A percentile compares a stretch with the other conserved stretches of the same genome.
phyloP scores from a whole-genome alignment of 164 flowering plant species.

The Magnolia changhungtana region DNA sequence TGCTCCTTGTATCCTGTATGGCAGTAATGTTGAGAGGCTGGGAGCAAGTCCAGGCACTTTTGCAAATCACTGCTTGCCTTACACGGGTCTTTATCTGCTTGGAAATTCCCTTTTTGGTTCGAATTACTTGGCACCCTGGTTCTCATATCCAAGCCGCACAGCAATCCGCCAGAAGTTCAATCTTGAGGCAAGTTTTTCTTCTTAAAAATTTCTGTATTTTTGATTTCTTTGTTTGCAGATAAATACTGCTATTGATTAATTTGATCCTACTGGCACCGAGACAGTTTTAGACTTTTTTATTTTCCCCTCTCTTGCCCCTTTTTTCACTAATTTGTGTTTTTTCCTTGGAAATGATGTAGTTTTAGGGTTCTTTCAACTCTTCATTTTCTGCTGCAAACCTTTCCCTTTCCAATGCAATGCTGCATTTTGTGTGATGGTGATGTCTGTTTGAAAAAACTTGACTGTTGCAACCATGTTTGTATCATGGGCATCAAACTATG shows the following conservation, averaged over 20 bases:
- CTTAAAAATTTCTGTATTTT: not conserved
- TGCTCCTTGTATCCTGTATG: slow-evolving; percentile 89
- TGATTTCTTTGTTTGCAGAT: not conserved
- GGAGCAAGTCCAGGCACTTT: slow-evolving; percentile 66
- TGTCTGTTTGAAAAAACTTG: no score
- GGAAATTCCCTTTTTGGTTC: slow-evolving; percentile 73
- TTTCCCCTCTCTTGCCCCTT: no score
- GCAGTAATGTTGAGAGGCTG: slow-evolving; percentile 84
- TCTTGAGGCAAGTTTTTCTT: slow-evolving; percentile 57
- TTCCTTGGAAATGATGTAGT: not conserved
- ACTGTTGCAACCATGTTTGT: no score
- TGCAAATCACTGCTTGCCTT: slow-evolving; percentile 73
- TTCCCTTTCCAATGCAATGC: no score
- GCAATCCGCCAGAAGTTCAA: slow-evolving; percentile 75
- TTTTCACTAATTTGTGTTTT: not conserved
- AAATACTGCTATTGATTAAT: no score
- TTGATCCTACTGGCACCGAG: not conserved
- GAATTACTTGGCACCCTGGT: slow-evolving; percentile 78
- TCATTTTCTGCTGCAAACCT: no score
- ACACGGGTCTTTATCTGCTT: slow-evolving; percentile 69
- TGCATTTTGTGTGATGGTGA: no score
- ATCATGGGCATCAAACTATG: no score
- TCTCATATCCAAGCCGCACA: slow-evolving; percentile 72
- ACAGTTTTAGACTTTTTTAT: not conserved
- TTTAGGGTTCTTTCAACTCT: no score